phyloP scores from a whole-genome alignment of 176 grass and related monocot species.

The Ensete glaucum region DNA sequence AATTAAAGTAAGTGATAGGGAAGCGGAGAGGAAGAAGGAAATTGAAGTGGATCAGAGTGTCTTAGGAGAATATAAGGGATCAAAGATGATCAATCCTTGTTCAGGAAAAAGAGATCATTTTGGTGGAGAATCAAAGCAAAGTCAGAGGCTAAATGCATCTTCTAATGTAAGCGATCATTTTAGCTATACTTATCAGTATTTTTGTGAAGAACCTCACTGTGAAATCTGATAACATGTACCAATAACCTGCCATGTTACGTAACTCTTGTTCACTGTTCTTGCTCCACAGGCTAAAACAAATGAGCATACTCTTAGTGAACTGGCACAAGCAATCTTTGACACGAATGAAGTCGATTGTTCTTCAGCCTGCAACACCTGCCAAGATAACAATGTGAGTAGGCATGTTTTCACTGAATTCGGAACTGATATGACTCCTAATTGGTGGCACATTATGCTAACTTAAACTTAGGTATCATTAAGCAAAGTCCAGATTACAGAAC shows the following conservation, averaged over 20 bases:
- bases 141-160: constrained; percentile 7
- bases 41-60: not conserved
- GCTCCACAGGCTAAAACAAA: constrained; percentile 8
- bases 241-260: not conserved
- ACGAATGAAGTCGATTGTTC: constrained; percentile 3
- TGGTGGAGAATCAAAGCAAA: not conserved
- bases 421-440: not conserved
- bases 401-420: not conserved
- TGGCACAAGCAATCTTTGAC: constrained; percentile 5
- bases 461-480: not conserved
- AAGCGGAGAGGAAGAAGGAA: not conserved
- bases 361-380: not conserved
- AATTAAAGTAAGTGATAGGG: not conserved
- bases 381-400: constrained; percentile 8
- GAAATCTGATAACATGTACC: not conserved
- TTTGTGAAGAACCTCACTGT: not conserved
- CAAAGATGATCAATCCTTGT: not conserved
- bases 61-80: not conserved
- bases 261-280: not conserved
- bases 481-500: not conserved
- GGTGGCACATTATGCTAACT: not conserved
- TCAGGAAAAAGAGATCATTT: not conserved
- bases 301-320: not conserved
- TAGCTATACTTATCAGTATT: not conserved
- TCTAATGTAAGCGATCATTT: constrained; percentile 10